Evolutionary conservation across 2,329 filamentous ascomycete genomes (phyloP), one percentile per base, ranked within the genome.

Genomic region (Arthroderma sp.): DNA sequence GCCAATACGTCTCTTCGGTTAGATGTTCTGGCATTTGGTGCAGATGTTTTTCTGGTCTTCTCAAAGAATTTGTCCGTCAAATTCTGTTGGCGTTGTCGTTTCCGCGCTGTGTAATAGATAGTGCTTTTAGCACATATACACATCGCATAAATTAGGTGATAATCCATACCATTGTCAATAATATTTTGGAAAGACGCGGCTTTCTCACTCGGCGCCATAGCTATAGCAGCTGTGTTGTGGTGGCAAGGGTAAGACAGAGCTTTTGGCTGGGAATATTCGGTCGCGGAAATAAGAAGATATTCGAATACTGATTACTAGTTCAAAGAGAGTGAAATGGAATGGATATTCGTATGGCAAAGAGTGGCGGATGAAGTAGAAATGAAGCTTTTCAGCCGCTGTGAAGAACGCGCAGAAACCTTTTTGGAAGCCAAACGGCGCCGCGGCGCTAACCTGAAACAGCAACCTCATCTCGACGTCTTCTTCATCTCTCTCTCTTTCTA

Each of bases 11-110:
- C 57, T 48, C 61, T 62, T 50, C 60, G 60, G 49, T 54, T 65
- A 45, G 50, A 34, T 33, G 40, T 30, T 32, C 40, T 40, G 27
- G 67, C 60, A 11, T 65, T 66, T 7, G 72, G 65, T 4, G 64
- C 65, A 53, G 65, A 72, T 8, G 66, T 58, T 51, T 70, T 67
- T 52, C 74, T 67, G 48, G 69, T 71, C 50, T 65, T 68, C 37
- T 74, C 74, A 29, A 81, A 68, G 36, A 81, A 73, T 55, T 77
- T 64, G 51, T 74, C 73, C 39, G 77, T 76, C 3, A 80, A 67
- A 1, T 64, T 61, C 55, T 78, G 72, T 46, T 75, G 70, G 56
- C 72, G 72, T 54, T 71, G 72, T 56, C 70, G 69, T 47, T 72
- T 64, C 39, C 75, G 71, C 55, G 68, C 71, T 74, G 45, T 33